Percentiles rank a stretch among this genome's conserved stretches.
These are phyloP conservation scores for Phyllosticta paracitricarpa DNA, from an alignment of 2,329 filamentous ascomycete species.

Conservation along the genomic window DNA sequence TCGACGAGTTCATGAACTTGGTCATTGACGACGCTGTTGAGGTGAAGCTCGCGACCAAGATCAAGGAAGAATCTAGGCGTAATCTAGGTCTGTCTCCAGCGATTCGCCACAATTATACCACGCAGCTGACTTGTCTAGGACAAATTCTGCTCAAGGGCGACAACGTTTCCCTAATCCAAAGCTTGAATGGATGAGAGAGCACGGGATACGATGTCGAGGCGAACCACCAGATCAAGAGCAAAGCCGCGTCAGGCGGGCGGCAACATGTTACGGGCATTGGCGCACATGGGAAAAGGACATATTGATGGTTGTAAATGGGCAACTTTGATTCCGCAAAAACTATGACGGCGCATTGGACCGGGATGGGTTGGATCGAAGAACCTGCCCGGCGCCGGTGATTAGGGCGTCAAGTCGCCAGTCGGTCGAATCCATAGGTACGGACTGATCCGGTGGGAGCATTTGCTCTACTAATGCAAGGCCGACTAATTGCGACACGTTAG, in stretches of 20 bases:
- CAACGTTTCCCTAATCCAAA: conserved; percentile 71
- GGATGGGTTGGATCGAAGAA: conserved; percentile 18
- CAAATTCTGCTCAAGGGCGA: conserved; percentile 83
- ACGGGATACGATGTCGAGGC: not conserved
- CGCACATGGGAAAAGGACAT: conserved; percentile 1
- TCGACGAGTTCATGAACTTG: conserved; percentile 99
- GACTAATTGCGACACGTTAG: conserved; percentile 35
- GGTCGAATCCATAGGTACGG: conserved; percentile 63
- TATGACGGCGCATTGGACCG: not conserved
- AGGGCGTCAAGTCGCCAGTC: conserved; percentile 76
- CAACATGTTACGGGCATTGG: conserved; percentile 2
- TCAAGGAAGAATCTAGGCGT: conserved; percentile 64
- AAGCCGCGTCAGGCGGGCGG: not conserved
- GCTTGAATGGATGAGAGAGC: not conserved
- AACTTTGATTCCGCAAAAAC: conserved; percentile 1
- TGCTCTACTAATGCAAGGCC: conserved; percentile 83
- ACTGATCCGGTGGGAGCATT: conserved; percentile 54
- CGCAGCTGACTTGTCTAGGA: conserved; percentile 38
- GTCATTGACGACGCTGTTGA: conserved; percentile 93
- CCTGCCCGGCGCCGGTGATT: conserved; percentile 58
- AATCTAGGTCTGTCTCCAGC: conserved; percentile 54
- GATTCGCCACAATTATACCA: not conserved
- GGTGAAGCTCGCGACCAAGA: conserved; percentile 76
- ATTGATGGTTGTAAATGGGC: not conserved
- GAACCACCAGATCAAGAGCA: conserved; percentile 2